Base-by-base conservation (phyloP, 805 yeast genomes). In the Pichia insulana region DNA sequence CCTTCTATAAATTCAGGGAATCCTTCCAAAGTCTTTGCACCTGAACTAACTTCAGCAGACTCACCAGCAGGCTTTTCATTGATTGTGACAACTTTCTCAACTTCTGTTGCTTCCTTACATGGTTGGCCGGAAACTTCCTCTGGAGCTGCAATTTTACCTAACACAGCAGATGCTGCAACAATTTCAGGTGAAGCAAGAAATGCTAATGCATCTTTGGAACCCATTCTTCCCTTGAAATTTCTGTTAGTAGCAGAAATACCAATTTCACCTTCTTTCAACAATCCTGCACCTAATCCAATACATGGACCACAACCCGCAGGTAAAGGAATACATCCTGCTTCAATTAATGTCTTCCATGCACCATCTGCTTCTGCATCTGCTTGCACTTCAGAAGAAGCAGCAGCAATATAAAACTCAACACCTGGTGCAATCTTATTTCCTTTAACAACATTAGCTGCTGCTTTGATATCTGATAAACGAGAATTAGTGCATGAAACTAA, bases 261-360 rank as follows among this genome's bases (percentile, higher is more conserved):
- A 45, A 92, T 95, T 64, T 92, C 97, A 36, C 98, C 98, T 30
- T 86, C 90, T 64, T 92, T 80, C 52, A 92, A 70, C 50, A 92
- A 69, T 39, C 99, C 99, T 25, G 94, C 73, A 43, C 99, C 99
- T 43, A 92, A 70, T 30, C 99, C 99, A 58, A 92, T 92, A 70
- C 99, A 92, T 19, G 99, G 99, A 36, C 99, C 99, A 69, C 99
- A 92, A 18, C 99, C 99, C 13, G 98, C 95, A 17, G 97, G 97
- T 53, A 92, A 75, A 30, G 96, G 86, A 54, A 69, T 84, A 46
- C 96, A 95, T 41, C 99, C 99, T 9, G 97, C 96, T 43, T 81
- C 90, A 37, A 92, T 56, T 45, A 92, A 71, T 17, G 77, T 78
- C 55, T 88, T 73, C 98, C 99, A 94, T 13, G 95, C 94, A 43